Evolutionary conservation across 2,329 filamentous ascomycete species (phyloP), one percentile per base, ranked within the genome.

Genomic region (Penicillium sp.): DNA sequence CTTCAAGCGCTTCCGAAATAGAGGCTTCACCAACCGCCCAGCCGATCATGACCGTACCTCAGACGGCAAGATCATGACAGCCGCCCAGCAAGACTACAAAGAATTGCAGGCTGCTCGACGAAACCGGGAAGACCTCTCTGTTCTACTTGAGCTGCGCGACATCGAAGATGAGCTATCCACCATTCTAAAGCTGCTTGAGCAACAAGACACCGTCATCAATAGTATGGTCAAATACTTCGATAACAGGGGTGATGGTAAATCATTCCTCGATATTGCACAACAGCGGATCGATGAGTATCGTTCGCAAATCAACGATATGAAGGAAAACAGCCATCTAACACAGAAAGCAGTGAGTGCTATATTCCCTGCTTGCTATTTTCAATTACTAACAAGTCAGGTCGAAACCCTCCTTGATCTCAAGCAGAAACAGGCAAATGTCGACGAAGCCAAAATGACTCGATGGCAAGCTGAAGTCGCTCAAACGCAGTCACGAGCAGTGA

Each of bases 351-450:
- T 81, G 67, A 66, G 78, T 63, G 19, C n/a, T 12, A 21, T 15
- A 7, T 10, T 29, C 6, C 17, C 0, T 29, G 3, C 25, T 36
- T n/a, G 2, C 19, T 15, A 9, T 19, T 45, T 4, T 1, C 9
- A 19, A 31, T 17, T 38, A 42, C 53, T 55, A 19, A 62, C 60
- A 19, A 62, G 15, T 2, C 38, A 82, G 77, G 87, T 86, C 61
- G 84, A 87, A 64, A 86, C 86, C 61, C 78, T 88, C 6, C 81
- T 88, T 13, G 84, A 88, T 69, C 86, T 88, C 79, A 85, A 86
- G 41, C 85, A 88, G 67, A 83, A 86, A 17, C 85, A 88, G 65
- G 85, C 85, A 0, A 86, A 88, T 65, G 84, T 88, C 2, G 85
- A 87, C 65, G 86, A 88, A 68, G 84, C 86, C 9, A 82, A 84